phyloP scores from a whole-genome alignment of 306 rosid genomes.

The Begonia loranthoides region DNA sequence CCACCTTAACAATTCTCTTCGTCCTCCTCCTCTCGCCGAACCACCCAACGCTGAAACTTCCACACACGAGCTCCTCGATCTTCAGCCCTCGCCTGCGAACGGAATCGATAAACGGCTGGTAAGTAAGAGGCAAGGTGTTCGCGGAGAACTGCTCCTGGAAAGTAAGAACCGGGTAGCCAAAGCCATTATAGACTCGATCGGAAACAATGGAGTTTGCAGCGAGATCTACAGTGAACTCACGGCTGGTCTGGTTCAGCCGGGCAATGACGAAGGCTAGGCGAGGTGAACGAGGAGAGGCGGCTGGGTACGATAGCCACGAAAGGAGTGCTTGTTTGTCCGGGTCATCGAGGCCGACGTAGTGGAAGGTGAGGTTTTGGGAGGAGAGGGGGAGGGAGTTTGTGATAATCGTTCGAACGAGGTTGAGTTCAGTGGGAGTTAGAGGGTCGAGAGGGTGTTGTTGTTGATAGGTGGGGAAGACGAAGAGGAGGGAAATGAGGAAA shows the following conservation, averaged over 20 bases:
- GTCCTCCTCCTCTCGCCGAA: slow-evolving; percentile 13
- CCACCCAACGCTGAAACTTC: slow-evolving; percentile 21
- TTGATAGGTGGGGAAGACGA: background rate
- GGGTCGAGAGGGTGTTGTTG: slow-evolving; percentile 34
- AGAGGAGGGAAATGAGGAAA: slow-evolving; percentile 1
- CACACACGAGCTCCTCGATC: slow-evolving; percentile 18
- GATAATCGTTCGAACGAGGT: slow-evolving; percentile 19
- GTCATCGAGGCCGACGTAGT: slow-evolving; percentile 44
- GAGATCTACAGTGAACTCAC: slow-evolving; percentile 28
- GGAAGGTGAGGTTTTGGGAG: slow-evolving; percentile 19
- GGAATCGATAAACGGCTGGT: slow-evolving; percentile 14
- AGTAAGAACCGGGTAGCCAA: slow-evolving; percentile 24
- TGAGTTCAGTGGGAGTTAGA: slow-evolving; percentile 21
- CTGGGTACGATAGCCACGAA: slow-evolving; percentile 27
- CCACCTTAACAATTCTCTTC: slow-evolving; percentile 9
- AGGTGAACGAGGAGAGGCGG: slow-evolving; percentile 9
- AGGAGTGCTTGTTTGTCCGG: slow-evolving; percentile 28
- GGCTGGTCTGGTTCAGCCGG: slow-evolving; percentile 23
- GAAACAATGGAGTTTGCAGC: slow-evolving; percentile 14
- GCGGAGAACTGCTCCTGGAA: slow-evolving; percentile 18
- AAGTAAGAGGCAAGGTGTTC: slow-evolving; percentile 7
- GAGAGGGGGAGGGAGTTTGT: slow-evolving; percentile 3
- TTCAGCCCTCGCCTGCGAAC: slow-evolving; percentile 19
- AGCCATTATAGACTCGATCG: slow-evolving; percentile 17
- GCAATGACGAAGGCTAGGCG: slow-evolving; percentile 36